Evolutionary conservation across 2,329 filamentous ascomycete genomes (phyloP).

Genomic region (Fusarium buxicola): DNA sequence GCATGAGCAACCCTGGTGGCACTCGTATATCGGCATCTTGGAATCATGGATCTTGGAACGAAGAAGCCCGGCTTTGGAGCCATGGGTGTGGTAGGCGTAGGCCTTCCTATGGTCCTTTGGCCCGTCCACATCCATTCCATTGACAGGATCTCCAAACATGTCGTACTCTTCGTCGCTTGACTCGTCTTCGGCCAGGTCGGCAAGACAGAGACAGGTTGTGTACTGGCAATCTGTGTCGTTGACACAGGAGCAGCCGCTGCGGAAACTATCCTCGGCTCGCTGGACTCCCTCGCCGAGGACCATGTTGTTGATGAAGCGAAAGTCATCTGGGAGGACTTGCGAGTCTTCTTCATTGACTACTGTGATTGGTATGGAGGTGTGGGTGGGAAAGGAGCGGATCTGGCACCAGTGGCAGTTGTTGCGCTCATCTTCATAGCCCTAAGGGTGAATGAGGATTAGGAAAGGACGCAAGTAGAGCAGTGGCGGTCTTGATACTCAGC

Average conservation of each 20-base stretch:
- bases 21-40: slow-evolving; percentile 80
- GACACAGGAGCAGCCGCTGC: slow-evolving; percentile 75
- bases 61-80: slow-evolving; percentile 63
- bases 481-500: neutral
- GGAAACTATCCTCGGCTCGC: slow-evolving; percentile 69
- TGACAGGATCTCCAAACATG: slow-evolving; percentile 39
- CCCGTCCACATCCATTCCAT: slow-evolving; percentile 28
- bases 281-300: slow-evolving; percentile 70
- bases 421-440: slow-evolving; percentile 55
- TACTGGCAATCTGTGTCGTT: slow-evolving; percentile 75
- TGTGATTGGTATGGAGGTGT: slow-evolving; percentile 64
- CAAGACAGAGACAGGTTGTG: slow-evolving; percentile 75
- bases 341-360: slow-evolving; percentile 73
- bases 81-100: slow-evolving; percentile 74
- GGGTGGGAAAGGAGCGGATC: slow-evolving; percentile 64
- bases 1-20: slow-evolving; percentile 78
- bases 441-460: neutral
- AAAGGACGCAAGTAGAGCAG: neutral
- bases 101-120: slow-evolving; percentile 46
- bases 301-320: slow-evolving; percentile 75
- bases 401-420: slow-evolving; percentile 71
- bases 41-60: slow-evolving; percentile 64
- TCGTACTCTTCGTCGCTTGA: slow-evolving; percentile 58
- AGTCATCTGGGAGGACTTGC: slow-evolving; percentile 68
- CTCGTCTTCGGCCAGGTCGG: slow-evolving; percentile 66